Conservation (phyloP, 345 rosid genomes). For the Boechera stricta region DNA sequence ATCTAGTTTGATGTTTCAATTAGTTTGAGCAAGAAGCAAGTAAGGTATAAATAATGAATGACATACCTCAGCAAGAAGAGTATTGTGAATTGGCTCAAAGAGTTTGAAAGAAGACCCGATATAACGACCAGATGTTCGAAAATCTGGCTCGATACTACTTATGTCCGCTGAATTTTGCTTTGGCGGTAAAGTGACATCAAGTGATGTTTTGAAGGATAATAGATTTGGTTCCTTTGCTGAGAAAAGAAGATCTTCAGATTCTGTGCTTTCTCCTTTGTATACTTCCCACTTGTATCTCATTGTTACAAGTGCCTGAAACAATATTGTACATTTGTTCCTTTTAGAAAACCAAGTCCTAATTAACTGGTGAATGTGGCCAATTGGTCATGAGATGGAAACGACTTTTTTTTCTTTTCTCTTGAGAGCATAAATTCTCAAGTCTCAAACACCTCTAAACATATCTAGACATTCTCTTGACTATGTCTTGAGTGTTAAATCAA, state of each 20-base stretch:
- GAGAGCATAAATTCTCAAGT: neutral
- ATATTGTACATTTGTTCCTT: neutral
- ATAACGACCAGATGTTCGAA: slow-evolving; percentile 52
- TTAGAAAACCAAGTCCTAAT: neutral
- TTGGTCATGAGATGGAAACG: neutral
- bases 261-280: slow-evolving; percentile 35
- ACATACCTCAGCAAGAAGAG: slow-evolving; percentile 68
- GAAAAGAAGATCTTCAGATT: slow-evolving; percentile 47
- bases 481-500: neutral
- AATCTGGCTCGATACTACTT: slow-evolving; percentile 41
- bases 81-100: slow-evolving; percentile 44
- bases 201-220: slow-evolving; percentile 55
- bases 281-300: slow-evolving; percentile 44
- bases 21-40: slow-evolving; percentile 18
- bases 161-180: slow-evolving; percentile 16
- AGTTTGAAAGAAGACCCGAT: slow-evolving; percentile 69
- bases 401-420: neutral
- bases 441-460: neutral
- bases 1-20: too few relatives aligned
- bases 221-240: slow-evolving; percentile 51
- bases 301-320: slow-evolving; percentile 42
- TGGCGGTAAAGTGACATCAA: slow-evolving; percentile 52
- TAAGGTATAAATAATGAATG: neutral
- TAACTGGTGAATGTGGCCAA: neutral
- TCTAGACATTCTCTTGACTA: neutral